Base-by-base conservation (phyloP, 2,329 filamentous ascomycete species). In the Rhynchosporium agropyri region DNA sequence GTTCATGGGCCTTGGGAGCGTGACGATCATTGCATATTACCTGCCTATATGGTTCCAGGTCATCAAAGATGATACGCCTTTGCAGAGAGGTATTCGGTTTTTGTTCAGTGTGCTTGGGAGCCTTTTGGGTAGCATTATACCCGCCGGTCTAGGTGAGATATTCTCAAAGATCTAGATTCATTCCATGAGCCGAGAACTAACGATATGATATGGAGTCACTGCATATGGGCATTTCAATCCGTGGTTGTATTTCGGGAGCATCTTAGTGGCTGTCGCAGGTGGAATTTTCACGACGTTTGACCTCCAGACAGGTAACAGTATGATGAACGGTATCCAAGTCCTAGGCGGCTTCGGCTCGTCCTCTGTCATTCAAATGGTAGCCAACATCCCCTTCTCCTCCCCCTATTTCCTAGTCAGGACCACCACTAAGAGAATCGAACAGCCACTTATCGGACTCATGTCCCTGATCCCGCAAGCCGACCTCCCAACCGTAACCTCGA, bases 301-400 rank as follows among this genome's bases (percentile, higher is more conserved):
- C 12, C 42, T 67, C 45, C 46, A 59, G 15, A 66, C 62, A 13
- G 57, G 60, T 1, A 61, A 62, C 45, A 2, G 51, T 1, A 65
- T 65, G 63, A 67, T 68, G 10, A 66, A 67, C 33, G 68, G 68
- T 1, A 65, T 67, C 10, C 66, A 67, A 54, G 55, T 70, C 5
- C 75, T 92, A 62, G 80, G 95, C 59, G 83, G 92, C 72, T 43
- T 65, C 2, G 68, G 65, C 15, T 42, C 61, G 7, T 62, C 63
- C 10, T 60, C 58, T 20, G 58, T 64, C 10, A 70, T 68, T 15
- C 73, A 71, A 26, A 72, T 73, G 55, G 61, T 73, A n/a, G 42
- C 43, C 59, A 38, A 12, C 15, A 28, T 36, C 28, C 26, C 20
- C 7, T 62, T 31, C 5, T 20, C 43, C 43, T n/a, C n/a, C 43